Conservation (phyloP, 2,329 filamentous ascomycete genomes). For the Exophiala aquamarina region DNA sequence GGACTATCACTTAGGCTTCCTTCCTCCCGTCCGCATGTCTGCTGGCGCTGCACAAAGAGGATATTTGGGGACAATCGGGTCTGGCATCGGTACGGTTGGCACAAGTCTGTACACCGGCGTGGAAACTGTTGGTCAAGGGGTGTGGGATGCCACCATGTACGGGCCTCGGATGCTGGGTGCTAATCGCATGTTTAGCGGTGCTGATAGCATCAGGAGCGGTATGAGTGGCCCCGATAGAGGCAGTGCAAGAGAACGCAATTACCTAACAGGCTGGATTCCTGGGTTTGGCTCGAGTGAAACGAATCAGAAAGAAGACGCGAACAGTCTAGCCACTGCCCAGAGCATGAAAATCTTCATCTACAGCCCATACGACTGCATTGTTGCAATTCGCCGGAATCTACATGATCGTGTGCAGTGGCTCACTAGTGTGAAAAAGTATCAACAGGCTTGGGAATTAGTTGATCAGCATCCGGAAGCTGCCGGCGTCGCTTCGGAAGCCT, state of each 20-base stretch:
- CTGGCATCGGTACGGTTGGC: slow-evolving; percentile 30
- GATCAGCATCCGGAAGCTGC: slow-evolving; percentile 79
- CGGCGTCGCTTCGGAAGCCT: slow-evolving; percentile 38
- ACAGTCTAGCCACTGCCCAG: slow-evolving; percentile 52
- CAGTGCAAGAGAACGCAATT: slow-evolving; percentile 51
- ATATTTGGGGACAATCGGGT: slow-evolving; percentile 72
- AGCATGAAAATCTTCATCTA: slow-evolving; percentile 88
- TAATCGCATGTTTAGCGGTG: slow-evolving; percentile 66
- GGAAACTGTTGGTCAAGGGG: slow-evolving; percentile 61
- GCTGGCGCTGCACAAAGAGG: slow-evolving; percentile 67
- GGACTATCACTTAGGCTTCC: slow-evolving; percentile 85
- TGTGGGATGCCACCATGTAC: slow-evolving; percentile 90
- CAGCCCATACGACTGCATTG: slow-evolving; percentile 93
- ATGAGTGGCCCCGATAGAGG: slow-evolving; percentile 48
- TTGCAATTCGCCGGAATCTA: slow-evolving; percentile 83
- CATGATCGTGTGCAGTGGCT: slow-evolving; percentile 85
- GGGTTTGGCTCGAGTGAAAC: slow-evolving; percentile 36
- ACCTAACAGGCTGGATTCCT: slow-evolving; percentile 55
- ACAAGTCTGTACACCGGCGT: slow-evolving; percentile 39
- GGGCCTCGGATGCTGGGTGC: slow-evolving; percentile 65
- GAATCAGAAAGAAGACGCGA: slow-evolving; percentile 40
- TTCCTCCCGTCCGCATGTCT: slow-evolving; percentile 73
- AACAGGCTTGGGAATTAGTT: slow-evolving; percentile 84
- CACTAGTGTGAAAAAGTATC: slow-evolving; percentile 75
- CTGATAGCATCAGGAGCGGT: slow-evolving; percentile 70